phyloP scores from a whole-genome alignment of 495 filamentous ascomycete genomes.

The Neohortaea acidophila region DNA sequence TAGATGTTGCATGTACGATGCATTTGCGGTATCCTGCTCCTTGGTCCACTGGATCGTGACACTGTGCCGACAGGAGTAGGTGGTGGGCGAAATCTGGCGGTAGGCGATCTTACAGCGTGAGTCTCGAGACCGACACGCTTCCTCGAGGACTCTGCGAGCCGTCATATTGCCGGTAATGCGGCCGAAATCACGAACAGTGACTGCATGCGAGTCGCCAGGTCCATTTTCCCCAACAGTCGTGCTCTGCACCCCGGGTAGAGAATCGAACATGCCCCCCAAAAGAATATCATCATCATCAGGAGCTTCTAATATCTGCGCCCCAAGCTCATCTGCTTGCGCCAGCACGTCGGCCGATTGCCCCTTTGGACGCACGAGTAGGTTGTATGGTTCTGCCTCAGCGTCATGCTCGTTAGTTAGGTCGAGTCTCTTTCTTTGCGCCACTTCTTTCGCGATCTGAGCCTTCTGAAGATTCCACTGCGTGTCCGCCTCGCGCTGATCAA shows the following conservation, averaged over 20 bases:
- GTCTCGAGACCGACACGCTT: slow-evolving; percentile 73
- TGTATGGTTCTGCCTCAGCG: no score
- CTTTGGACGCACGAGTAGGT: no score
- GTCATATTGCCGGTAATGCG: slow-evolving; percentile 56
- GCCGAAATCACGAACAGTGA: slow-evolving; percentile 68
- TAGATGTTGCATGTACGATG: slow-evolving; percentile 28
- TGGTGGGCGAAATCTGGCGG: slow-evolving; percentile 49
- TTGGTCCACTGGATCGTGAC: slow-evolving; percentile 71
- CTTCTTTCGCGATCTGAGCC: slow-evolving; percentile 49
- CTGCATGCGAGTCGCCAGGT: slow-evolving; percentile 15
- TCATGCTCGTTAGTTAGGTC: slow-evolving; percentile 9
- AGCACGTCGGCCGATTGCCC: no score
- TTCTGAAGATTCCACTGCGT: slow-evolving; percentile 53
- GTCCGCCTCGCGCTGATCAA: slow-evolving; percentile 65
- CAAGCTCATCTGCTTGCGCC: no score
- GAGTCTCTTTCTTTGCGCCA: slow-evolving; percentile 24
- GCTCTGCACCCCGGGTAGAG: slow-evolving; percentile 29
- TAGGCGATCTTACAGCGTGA: slow-evolving; percentile 47
- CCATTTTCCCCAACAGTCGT: slow-evolving; percentile 3
- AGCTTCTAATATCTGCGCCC: no score
- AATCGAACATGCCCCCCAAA: slow-evolving; percentile 53
- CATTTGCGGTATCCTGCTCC: slow-evolving; percentile 42
- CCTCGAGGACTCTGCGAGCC: slow-evolving; percentile 62
- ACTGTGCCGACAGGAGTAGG: slow-evolving; percentile 58
- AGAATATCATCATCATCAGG: slow-evolving; percentile 42